Evolutionary conservation across 768 basidiomycete species (phyloP), one percentile per base, ranked within the genome.

Genomic region (Psilocybe cubensis): DNA sequence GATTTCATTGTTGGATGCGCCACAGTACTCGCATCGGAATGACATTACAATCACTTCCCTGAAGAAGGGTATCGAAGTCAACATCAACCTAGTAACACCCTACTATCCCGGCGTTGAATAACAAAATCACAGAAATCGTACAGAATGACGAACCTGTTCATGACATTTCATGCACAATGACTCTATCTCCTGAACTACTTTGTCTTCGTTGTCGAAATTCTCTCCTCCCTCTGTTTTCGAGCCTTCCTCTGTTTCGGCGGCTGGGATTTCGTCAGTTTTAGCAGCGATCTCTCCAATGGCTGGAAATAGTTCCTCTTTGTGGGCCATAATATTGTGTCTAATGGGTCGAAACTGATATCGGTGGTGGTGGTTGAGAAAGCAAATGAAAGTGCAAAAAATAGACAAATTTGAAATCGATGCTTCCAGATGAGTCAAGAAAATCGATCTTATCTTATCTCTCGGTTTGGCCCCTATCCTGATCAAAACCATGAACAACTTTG

Each of bases 31-130:
- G 70, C 97, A 99, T 55, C 89, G 83, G 78, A 99, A 99, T 35
- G 94, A 96, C 87, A 96, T 94, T 58, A 98, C 85, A 61, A 99
- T 91, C 50, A 98, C 88, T 71, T 99, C 93, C 43, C 85, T 80
- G 79, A 98, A 98, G 78, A 87, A 98, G 0, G 97, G 97, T 47
- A 99, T 99, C 2, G 88, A 86, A 0, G 96, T 98, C 47, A 99
- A 78, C 65, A 99, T 83, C 65, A 99, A 74, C 41, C 94, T 79
- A 0, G 97, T 99, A 11, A 79, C 76, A 28, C 96, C 96, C 94
- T 98, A 79, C 63, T 72, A 25, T 58, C 63, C 67, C 58, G 70
- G 66, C 60, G 50, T 60, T 54, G 54, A 54, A 51, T 45, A 35
- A 35, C 18, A 18, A 8, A 29, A 31, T 11, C 12, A 3, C 45